Evolutionary conservation across 1,139 yeast genomes (phyloP), one percentile per base, ranked within the genome.

Genomic region (Diutina catenulata): DNA sequence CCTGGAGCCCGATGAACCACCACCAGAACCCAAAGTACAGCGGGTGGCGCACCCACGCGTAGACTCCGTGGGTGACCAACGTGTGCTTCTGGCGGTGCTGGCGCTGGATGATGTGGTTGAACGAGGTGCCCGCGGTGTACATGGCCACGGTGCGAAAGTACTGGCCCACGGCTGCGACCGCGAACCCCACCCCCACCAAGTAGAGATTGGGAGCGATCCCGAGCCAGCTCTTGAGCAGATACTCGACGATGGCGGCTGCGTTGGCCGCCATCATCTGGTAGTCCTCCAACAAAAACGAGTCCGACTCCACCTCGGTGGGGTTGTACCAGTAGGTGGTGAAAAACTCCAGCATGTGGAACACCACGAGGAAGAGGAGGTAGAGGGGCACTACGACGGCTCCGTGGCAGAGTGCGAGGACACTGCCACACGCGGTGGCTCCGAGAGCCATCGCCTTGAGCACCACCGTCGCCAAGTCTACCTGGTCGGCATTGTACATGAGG

Each of bases 1-100:
- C 29, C 53, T 91, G 94, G 2, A 87, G 67, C 0, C 97, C 97
- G 3, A 88, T 49, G 21, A 93, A 91, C 96, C 97, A 93, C 74
- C 86, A 78, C 52, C 79, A 88, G 55, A 82, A 91, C 1, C 97
- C 98, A 41, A 77, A 71, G 57, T 91, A 91, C 38, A 94, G 80
- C 9, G 98, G 98, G 54, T 91, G 98, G 42, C 98, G 68, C 8
- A 74, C 59, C 15, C 59, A 45, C 1, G 64, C 43, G 56, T 91
- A 91, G 3, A 91, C 62, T 0, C 97, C 98, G 6, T 59, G 47
- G 0, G 84, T 82, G 9, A 91, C 77, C 36, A 91, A 62, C 15
- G 49, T 57, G 51, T 91, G 98, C 0, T 58, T 49, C 24, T 62
- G 57, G n/a, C 47, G 38, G 41, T 69, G 77, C 22, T 60, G 53